phyloP scores from a whole-genome alignment of 345 rosid species.

The Clarkia xantiana region DNA sequence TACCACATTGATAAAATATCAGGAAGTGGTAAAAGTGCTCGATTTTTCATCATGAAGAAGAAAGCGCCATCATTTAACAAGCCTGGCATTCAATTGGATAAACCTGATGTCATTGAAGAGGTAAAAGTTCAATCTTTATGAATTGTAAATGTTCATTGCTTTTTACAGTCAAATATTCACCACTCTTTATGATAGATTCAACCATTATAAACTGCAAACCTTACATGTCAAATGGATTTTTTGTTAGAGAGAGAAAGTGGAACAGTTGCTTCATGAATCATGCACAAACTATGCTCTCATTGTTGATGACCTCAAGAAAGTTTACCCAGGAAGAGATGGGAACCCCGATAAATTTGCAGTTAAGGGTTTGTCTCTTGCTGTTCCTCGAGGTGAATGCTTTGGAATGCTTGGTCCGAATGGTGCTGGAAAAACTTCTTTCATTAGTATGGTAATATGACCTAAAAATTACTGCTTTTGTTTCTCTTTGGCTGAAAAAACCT shows the following conservation, averaged over 20 bases:
- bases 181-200: no score
- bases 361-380: slow-evolving; percentile 74
- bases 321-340: slow-evolving; percentile 85
- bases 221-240: no score
- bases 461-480: no score
- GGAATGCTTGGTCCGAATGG: slow-evolving; percentile 99
- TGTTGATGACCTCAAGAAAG: slow-evolving; percentile 59
- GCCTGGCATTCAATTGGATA: slow-evolving; percentile 63
- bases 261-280: slow-evolving; percentile 44
- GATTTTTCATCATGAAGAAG: slow-evolving; percentile 31
- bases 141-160: no score
- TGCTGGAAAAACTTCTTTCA: slow-evolving; percentile 92
- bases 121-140: slow-evolving; percentile 19
- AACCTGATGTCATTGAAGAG: slow-evolving; percentile 70
- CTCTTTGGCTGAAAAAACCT: no score
- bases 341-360: slow-evolving; percentile 83
- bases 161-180: no score
- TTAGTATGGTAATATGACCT: slow-evolving; percentile 55
- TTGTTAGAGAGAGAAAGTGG: slow-evolving; percentile 63
- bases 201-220: no score
- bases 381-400: slow-evolving; percentile 87
- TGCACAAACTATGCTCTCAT: slow-evolving; percentile 42
- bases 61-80: slow-evolving; percentile 27
- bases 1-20: slow-evolving; percentile 53
- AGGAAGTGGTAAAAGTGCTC: slow-evolving; percentile 38